Evolutionary conservation across 495 filamentous ascomycete species (phyloP).

Genomic region (Delitschia confertaspora): DNA sequence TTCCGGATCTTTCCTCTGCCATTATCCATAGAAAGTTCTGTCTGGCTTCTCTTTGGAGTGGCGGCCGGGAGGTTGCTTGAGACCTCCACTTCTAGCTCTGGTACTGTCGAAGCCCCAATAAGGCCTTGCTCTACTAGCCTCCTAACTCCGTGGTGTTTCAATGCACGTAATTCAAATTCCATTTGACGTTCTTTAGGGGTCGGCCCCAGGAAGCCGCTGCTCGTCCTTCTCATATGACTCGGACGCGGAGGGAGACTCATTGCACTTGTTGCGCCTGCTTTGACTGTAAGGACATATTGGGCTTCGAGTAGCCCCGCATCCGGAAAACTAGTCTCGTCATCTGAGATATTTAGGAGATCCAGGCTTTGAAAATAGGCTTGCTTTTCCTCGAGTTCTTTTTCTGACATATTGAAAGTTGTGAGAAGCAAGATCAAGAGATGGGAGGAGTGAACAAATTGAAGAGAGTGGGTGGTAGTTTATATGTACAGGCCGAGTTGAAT

Average conservation of each 20-base stretch:
- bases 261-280: conserved; percentile 5
- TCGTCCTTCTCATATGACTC: too few relatives aligned
- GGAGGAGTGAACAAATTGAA: too few relatives aligned
- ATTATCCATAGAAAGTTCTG: neutral
- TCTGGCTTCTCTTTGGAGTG: conserved; percentile 4
- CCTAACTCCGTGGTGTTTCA: neutral
- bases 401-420: conserved; percentile 15
- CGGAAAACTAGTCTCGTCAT: conserved; percentile 32
- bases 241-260: conserved; percentile 7
- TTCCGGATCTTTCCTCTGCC: neutral
- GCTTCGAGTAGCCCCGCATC: conserved; percentile 20
- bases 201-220: conserved; percentile 17
- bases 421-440: too few relatives aligned
- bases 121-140: neutral
- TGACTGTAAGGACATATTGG: conserved; percentile 14
- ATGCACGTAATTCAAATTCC: conserved; percentile 3
- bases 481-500: too few relatives aligned
- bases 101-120: conserved; percentile 6
- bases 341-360: conserved; percentile 39
- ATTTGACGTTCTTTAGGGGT: conserved; percentile 13
- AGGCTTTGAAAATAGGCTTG: conserved; percentile 41
- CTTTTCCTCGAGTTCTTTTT: conserved; percentile 30
- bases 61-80: conserved; percentile 5
- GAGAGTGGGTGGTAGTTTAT: too few relatives aligned
- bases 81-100: conserved; percentile 2